Evolutionary conservation across 192 early-diverging fungal species (phyloP).

Genomic region (Gonapodya prolifera): DNA sequence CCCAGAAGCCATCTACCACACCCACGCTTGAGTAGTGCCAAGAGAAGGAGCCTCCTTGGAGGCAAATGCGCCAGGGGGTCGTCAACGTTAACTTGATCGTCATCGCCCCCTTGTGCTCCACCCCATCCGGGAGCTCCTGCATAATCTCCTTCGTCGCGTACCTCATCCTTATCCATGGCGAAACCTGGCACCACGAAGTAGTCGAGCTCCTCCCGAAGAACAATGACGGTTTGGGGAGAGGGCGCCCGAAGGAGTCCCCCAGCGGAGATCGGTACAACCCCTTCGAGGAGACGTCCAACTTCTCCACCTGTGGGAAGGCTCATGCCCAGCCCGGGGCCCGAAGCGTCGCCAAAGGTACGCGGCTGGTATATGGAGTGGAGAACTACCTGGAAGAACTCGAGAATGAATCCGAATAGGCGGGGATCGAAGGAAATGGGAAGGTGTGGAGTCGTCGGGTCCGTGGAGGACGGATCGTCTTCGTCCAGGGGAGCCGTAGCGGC

Average conservation of each 20-base stretch:
- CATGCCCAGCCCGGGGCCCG: not conserved
- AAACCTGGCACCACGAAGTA: not conserved
- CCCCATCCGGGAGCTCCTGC: not conserved
- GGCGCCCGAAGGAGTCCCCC: not conserved
- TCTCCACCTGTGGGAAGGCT: not conserved
- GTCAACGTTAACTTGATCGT: not conserved
- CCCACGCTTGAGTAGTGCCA: not conserved
- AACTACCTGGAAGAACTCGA: slow-evolving; percentile 6
- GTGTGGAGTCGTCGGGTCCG: not conserved
- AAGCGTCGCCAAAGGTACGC: not conserved
- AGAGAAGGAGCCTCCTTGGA: not conserved
- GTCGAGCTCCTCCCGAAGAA: slow-evolving; percentile 3
- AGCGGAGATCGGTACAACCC: not conserved
- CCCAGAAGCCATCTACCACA: not conserved
- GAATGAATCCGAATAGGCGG: slow-evolving; percentile 4
- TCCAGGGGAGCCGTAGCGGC: not conserved
- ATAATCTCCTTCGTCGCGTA: not conserved
- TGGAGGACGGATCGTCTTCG: not conserved
- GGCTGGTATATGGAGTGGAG: not conserved
- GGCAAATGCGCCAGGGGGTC: not conserved
- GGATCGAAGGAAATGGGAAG: not conserved
- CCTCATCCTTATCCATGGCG: not conserved
- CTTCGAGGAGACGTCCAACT: not conserved
- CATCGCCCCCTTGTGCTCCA: not conserved
- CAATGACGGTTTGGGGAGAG: not conserved